A percentile compares a stretch with the other conserved stretches of the same genome.
phyloP scores from a whole-genome alignment of 768 basidiomycete species.

The Calvatia gigantea region DNA sequence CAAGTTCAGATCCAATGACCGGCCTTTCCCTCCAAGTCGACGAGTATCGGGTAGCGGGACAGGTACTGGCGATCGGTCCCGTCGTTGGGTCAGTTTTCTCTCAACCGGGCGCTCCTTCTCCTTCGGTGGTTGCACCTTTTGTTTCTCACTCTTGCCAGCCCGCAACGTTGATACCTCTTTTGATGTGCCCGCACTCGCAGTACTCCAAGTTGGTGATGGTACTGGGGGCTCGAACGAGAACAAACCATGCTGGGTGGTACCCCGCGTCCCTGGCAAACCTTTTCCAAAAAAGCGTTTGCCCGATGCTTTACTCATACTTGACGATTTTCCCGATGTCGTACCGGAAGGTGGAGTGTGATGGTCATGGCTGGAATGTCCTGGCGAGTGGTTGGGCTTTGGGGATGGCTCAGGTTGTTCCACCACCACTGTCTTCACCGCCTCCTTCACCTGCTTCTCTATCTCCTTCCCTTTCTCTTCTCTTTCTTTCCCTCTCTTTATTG shows the following conservation, averaged over 20 bases:
- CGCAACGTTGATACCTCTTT: slow-evolving; percentile 22
- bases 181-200: slow-evolving; percentile 26
- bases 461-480: slow-evolving; percentile 29
- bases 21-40: slow-evolving; percentile 54
- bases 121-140: slow-evolving; percentile 24
- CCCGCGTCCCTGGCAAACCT: slow-evolving; percentile 25
- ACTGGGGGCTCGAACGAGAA: slow-evolving; percentile 72
- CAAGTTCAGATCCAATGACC: slow-evolving; percentile 67
- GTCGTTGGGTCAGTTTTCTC: slow-evolving; percentile 11
- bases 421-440: slow-evolving; percentile 12
- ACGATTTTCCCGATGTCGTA: slow-evolving; percentile 37
- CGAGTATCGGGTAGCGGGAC: slow-evolving; percentile 29
- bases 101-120: slow-evolving; percentile 26
- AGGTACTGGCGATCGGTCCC: slow-evolving; percentile 24
- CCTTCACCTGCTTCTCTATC: slow-evolving; percentile 17
- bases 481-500: slow-evolving; percentile 36
- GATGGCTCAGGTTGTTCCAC: slow-evolving; percentile 14
- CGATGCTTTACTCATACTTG: slow-evolving; percentile 57
- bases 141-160: slow-evolving; percentile 24
- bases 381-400: slow-evolving; percentile 11
- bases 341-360: slow-evolving; percentile 31
- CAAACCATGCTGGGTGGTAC: slow-evolving; percentile 48
- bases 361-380: slow-evolving; percentile 33
- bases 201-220: slow-evolving; percentile 43
- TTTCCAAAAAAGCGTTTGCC: slow-evolving; percentile 32